phyloP scores from a whole-genome alignment of 2,329 filamentous ascomycete species.

The Celoporthe dispersa region DNA sequence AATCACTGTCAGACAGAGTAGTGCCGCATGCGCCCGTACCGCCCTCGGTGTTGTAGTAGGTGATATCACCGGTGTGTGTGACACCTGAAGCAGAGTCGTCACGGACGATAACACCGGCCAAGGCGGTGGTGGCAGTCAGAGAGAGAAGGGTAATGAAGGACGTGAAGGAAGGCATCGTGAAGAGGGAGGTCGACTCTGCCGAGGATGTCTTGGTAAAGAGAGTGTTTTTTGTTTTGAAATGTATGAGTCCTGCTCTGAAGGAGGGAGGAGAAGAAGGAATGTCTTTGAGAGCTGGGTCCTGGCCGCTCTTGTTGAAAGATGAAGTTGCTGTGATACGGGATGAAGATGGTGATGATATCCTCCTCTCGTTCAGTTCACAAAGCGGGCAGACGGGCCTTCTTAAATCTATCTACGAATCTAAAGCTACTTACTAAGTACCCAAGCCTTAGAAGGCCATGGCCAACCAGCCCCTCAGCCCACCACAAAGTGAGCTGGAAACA shows the following conservation, averaged over 20 bases:
- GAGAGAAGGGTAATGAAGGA: neutral
- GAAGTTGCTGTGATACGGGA: neutral
- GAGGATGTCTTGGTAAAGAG: neutral
- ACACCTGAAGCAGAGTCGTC: slow-evolving; percentile 6
- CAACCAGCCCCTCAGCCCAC: neutral
- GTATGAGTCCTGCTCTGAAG: slow-evolving; percentile 5
- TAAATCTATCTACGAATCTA: neutral
- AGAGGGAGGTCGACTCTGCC: neutral
- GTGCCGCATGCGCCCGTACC: slow-evolving; percentile 14
- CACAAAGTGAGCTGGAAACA: neutral
- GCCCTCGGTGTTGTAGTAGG: slow-evolving; percentile 19
- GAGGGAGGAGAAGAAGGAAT: neutral
- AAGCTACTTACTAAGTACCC: neutral
- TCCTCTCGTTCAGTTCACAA: neutral
- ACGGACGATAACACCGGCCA: slow-evolving; percentile 11
- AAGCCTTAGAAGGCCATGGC: neutral
- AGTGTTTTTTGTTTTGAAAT: neutral
- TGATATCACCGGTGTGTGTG: slow-evolving; percentile 5
- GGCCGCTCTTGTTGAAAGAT: neutral
- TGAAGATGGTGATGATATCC: neutral
- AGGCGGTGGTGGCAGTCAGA: neutral
- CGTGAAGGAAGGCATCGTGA: neutral
- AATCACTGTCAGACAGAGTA: slow-evolving; percentile 7
- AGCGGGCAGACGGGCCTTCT: neutral
- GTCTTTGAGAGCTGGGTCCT: neutral